Evolutionary conservation across 1,284 basidiomycete genomes (phyloP), one percentile per base, ranked within the genome.

Genomic region (Coriolopsis trogii): DNA sequence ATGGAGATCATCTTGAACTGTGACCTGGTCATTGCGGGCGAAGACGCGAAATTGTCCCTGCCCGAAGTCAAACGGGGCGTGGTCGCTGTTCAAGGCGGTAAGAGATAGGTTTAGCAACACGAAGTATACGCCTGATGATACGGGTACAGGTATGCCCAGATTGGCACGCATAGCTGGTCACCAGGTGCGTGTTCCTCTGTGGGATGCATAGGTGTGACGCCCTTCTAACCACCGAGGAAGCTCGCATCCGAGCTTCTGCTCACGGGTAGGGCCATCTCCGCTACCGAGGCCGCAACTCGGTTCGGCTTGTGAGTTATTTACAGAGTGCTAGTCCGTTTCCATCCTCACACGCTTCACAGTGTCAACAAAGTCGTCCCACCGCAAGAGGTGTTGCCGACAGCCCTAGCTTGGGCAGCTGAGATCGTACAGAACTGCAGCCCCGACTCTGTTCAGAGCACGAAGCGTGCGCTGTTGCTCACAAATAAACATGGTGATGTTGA

Each of bases 61-160:
- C 91, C 91, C 0, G 93, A 95, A 63, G 92, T 92, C 2, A 86
- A 84, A 66, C 78, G 89, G 36, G 93, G 92, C 0, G 91, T 93
- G 2, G 68, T 87, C 20, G 91, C 89, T 8, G 73, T 80, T 9
- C 83, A 87, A 62, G 92, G 92, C 62, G 91, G 90, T 80, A 65
- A n/a, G 23, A 15, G 41, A 8, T 38, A 10, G 8, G 44, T 26
- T 33, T 18, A 9, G 20, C 3, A 13, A 15, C n/a, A n/a, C 4
- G 31, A 16, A 29, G 7, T 37, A 28, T 8, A 5, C 3, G 29
- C n/a, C 49, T 39, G 33, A 43, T 3, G 18, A n/a, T 18, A 16
- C 26, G 1, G 15, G 10, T 31, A 49, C 49, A 87, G 84, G 75
- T n/a, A 86, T 89, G 61, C 85, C 85, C 26, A 75, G 86, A 53